These are phyloP conservation scores for Sclerotinia borealis DNA, from an alignment of 2,329 filamentous ascomycete species.

Conservation along the genomic window DNA sequence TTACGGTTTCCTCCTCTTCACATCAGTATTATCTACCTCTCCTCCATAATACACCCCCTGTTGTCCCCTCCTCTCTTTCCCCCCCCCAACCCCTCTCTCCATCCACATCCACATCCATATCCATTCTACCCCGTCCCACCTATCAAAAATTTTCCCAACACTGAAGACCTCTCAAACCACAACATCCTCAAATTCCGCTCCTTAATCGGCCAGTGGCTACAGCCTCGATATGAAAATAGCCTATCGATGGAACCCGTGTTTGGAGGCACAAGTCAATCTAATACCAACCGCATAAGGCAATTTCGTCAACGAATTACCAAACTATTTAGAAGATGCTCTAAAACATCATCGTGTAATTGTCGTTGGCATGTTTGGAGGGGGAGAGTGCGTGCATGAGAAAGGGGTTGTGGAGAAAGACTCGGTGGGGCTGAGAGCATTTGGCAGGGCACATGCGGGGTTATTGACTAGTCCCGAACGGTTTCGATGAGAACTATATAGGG, in stretches of 20 bases:
- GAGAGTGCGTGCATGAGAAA: conserved; percentile 23
- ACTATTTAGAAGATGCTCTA: background rate
- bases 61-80: too few relatives aligned
- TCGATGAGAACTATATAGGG: conserved; percentile 36
- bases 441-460: conserved; percentile 43
- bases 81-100: too few relatives aligned
- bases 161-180: conserved; percentile 31
- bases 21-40: too few relatives aligned
- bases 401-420: conserved; percentile 25
- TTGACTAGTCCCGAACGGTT: conserved; percentile 43
- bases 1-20: too few relatives aligned
- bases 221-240: conserved; percentile 24
- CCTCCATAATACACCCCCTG: too few relatives aligned
- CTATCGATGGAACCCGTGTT: conserved; percentile 39
- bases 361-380: conserved; percentile 36
- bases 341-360: background rate
- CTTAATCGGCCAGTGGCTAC: conserved; percentile 32
- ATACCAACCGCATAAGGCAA: conserved; percentile 52
- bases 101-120: too few relatives aligned
- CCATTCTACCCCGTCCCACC: too few relatives aligned
- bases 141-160: conserved; percentile 12
- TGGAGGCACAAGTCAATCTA: conserved; percentile 36
- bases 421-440: conserved; percentile 40
- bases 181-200: conserved; percentile 37
- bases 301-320: conserved; percentile 37